Percentiles rank a stretch among this genome's conserved stretches.
Evolutionary conservation across 2,329 filamentous ascomycete genomes (phyloP).

Genomic region (Pleoardoris graminearum): DNA sequence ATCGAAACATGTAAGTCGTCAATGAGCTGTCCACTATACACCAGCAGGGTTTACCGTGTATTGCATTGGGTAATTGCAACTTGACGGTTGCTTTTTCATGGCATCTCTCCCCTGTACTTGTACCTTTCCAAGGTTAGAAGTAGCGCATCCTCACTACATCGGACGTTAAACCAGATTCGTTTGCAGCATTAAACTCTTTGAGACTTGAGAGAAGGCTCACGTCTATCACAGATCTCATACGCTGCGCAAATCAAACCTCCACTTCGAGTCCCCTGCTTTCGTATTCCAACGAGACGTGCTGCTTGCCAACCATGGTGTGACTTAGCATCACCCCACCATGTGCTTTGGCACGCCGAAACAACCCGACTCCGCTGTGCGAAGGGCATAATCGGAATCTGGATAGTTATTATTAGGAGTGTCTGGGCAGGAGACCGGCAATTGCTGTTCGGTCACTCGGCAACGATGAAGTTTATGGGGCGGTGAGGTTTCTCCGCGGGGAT

Average conservation of each 20-base stretch:
- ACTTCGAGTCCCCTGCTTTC: neutral
- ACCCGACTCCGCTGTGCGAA: neutral
- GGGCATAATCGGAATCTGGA: neutral
- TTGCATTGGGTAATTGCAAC: neutral
- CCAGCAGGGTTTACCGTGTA: neutral
- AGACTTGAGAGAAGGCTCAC: too few species aligned
- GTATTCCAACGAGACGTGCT: neutral
- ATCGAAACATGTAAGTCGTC: too few species aligned
- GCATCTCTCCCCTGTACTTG: too few species aligned
- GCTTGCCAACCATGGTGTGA: neutral
- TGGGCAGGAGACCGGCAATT: neutral
- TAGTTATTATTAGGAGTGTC: neutral
- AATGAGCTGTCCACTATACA: neutral
- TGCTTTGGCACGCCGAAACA: neutral
- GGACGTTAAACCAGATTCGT: too few species aligned
- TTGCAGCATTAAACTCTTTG: too few species aligned
- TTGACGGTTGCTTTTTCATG: neutral
- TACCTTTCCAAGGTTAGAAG: too few species aligned
- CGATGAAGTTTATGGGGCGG: neutral
- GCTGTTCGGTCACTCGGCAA: neutral
- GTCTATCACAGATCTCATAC: too few species aligned
- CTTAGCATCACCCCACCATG: constrained; percentile 3
- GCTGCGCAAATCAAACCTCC: neutral
- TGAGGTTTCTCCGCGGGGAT: constrained; percentile 13
- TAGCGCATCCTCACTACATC: too few species aligned